phyloP scores from a whole-genome alignment of 352 stramenopile genomes.

The Pythium plurisporium region DNA sequence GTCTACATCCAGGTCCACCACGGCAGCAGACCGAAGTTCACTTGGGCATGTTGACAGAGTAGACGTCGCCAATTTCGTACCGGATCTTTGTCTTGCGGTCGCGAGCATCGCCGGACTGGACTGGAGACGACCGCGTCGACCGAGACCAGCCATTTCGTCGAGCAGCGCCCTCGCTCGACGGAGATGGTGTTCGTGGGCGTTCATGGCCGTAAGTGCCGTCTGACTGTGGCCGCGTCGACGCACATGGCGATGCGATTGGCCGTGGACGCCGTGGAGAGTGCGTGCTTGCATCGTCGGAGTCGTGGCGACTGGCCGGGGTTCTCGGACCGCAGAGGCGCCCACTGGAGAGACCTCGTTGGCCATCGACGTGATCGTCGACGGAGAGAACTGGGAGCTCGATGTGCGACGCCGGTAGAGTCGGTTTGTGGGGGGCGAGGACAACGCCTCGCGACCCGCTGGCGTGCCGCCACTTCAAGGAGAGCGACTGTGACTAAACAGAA shows the following conservation, averaged over 20 bases:
- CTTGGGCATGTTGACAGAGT: neutral
- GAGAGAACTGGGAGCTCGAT: neutral
- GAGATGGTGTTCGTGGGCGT: conserved; percentile 6
- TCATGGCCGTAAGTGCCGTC: neutral
- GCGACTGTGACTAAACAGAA: conserved; percentile 1
- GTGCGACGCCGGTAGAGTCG: conserved; percentile 1
- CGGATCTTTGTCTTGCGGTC: neutral
- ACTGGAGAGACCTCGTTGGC: conserved; percentile 2
- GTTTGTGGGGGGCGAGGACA: conserved; percentile 1
- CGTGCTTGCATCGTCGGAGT: neutral
- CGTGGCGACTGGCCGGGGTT: too few species aligned
- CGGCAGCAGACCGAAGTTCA: neutral
- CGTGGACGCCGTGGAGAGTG: neutral
- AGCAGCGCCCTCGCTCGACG: conserved; percentile 12
- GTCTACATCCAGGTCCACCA: neutral
- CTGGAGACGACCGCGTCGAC: conserved; percentile 1
- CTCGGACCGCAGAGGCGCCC: neutral
- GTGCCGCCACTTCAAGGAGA: conserved; percentile 9
- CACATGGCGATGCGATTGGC: neutral
- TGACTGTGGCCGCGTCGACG: conserved; percentile 1
- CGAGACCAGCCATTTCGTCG: neutral
- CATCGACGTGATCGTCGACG: neutral
- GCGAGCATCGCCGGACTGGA: conserved; percentile 20
- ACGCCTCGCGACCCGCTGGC: neutral
- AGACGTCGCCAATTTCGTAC: neutral